phyloP scores from a whole-genome alignment of 1,139 yeast species.

The Yamadazyma trypodendri region DNA sequence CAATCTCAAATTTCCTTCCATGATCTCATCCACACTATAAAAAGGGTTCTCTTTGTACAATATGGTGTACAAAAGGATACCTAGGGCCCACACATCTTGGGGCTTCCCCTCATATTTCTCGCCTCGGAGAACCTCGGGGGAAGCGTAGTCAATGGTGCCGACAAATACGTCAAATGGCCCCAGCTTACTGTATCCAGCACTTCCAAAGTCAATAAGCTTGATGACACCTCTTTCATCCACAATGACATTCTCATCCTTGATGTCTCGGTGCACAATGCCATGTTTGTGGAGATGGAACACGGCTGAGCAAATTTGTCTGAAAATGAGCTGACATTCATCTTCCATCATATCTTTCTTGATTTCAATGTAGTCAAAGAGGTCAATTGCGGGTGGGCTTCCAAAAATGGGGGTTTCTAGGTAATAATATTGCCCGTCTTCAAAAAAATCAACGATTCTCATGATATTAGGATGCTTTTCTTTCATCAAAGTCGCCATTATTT shows the following conservation, averaged over 20 bases:
- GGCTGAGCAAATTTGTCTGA: conserved; percentile 76
- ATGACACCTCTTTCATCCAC: conserved; percentile 76
- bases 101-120: conserved; percentile 88
- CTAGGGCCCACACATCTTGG: conserved; percentile 97
- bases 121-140: conserved; percentile 92
- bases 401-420: conserved; percentile 90
- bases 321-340: conserved; percentile 70
- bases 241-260: conserved; percentile 91
- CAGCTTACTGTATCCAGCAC: conserved; percentile 84
- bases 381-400: conserved; percentile 87
- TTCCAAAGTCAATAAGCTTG: conserved; percentile 91
- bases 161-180: conserved; percentile 98
- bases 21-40: conserved; percentile 89
- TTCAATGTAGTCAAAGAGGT: conserved; percentile 88
- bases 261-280: conserved; percentile 92
- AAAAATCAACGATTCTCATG: conserved; percentile 80
- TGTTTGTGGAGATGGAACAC: conserved; percentile 76
- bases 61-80: conserved; percentile 82
- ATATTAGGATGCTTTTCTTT: conserved; percentile 83
- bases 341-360: conserved; percentile 77
- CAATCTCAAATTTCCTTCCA: conserved; percentile 80
- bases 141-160: conserved; percentile 95
- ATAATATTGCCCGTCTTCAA: conserved; percentile 86
- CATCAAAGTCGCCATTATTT: conserved; percentile 78
- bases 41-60: conserved; percentile 95